Base-by-base conservation (phyloP, 257 asterid species). In the Gynochthodes officinalis region DNA sequence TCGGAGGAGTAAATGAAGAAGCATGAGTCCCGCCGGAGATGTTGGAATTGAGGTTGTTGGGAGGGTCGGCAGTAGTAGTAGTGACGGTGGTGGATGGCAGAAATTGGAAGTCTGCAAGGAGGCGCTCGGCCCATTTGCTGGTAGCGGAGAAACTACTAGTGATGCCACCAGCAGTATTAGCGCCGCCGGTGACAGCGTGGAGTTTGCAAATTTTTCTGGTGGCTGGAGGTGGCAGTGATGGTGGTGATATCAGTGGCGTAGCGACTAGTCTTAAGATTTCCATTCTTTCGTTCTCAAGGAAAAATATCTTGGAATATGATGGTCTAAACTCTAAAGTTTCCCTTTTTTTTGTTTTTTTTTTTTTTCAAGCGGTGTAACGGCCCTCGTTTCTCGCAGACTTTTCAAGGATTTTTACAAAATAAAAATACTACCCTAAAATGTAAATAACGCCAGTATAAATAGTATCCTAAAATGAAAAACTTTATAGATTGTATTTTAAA, bases 81-180 rank as follows among this genome's bases (percentile, higher is more conserved):
- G 72, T 52, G 68, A 61, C 42, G 59, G 68, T 8, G 64, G 90
- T 64, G 81, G 94, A 80, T 52, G 99, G 99, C 67, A 89, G 89
- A 83, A 92, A 95, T 68, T 95, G 99, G 84, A 95, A 92, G 79
- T 95, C 99, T 65, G 90, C 75, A 75, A 95, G 86, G 39, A 95
- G 98, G 77, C 99, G 98, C 33, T 95, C 98, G 27, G 99, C 99
- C 99, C 99, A 95, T 87, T 80, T 89, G 82, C 93, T 92, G 70
- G 88, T 73, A 72, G 91, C 83, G 60, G 90, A 25, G 72, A 77
- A 73, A 75, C 68, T 73, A 39, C 30, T 73, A 13, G 85, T 54
- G 27, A 66, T 54, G 28, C 76, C 74, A 13, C 74, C 75, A 40
- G 70, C 39, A 11, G 55, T 57, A 40, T 69, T 75, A 25, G 81